Percentiles rank a stretch among this genome's conserved stretches.
Evolutionary conservation across 2,329 filamentous ascomycete genomes (phyloP).

Genomic region (Pseudogymnoascus sp.): DNA sequence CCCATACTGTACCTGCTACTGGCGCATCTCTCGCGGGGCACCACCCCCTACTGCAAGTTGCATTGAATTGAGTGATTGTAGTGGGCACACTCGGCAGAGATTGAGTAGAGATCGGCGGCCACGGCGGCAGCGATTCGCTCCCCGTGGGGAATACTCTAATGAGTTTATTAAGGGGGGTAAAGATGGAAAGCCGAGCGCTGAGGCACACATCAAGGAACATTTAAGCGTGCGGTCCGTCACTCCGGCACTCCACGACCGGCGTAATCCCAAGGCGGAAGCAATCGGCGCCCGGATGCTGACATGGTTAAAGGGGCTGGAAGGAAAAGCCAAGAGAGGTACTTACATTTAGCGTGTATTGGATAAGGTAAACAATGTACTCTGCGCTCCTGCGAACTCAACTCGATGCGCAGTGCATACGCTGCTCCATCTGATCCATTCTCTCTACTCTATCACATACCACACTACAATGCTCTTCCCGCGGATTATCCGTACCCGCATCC

Average conservation of each 20-base stretch:
- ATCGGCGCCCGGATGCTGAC: neutral
- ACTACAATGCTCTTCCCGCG: neutral
- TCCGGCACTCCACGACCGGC: constrained; percentile 2
- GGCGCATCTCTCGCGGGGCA: neutral
- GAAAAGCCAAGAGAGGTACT: neutral
- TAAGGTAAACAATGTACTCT: neutral
- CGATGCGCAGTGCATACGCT: neutral
- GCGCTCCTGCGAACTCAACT: neutral
- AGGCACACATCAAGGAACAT: neutral
- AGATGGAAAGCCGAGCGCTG: neutral
- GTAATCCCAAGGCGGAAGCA: neutral
- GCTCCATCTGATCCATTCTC: neutral
- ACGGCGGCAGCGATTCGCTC: constrained; percentile 3
- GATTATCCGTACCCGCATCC: neutral
- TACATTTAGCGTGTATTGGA: neutral
- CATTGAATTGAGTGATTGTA: constrained; percentile 1
- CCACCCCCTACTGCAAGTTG: neutral
- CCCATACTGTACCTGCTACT: constrained; percentile 3
- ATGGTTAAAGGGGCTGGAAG: neutral
- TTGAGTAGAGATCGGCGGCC: constrained; percentile 2
- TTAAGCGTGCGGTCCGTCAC: constrained; percentile 7
- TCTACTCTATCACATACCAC: neutral
- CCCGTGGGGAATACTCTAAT: neutral
- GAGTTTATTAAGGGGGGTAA: constrained; percentile 3
- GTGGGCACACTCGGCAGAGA: neutral